Base-by-base conservation (phyloP, 2,329 filamentous ascomycete genomes). In the Fusarium sp. region DNA sequence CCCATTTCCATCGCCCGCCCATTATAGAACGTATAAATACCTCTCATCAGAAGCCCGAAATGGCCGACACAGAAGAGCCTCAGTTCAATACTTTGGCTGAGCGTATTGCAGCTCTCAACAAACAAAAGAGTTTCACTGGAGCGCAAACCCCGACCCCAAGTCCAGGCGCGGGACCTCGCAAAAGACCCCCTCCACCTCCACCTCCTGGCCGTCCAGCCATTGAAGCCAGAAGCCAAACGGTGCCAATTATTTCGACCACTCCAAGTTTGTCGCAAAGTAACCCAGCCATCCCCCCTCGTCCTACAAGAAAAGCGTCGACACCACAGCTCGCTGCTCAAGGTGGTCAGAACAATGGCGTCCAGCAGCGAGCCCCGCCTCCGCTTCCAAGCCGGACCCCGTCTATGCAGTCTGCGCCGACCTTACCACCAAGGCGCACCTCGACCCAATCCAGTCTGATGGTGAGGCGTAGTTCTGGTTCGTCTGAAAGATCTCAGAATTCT, bases 51-150 rank as follows among this genome's bases (percentile, higher is more conserved):
- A 45, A 47, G 13, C 27, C 27, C 67, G 44, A 50, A 60, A 90
- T 90, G 88, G 82, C 86, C 9, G 88, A 90, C 52, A 80, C 83
- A 44, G 86, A 89, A 71, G 88, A 90, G 73, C 87, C 87, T 39
- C 85, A 85, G 64, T 89, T 88, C 76, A 88, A 81, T 60, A 85
- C 84, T 9, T 82, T 90, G 25, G 83, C 86, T 6, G 87, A 89
- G 76, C 83, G 88, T 52, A 90, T 90, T 65, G 87, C 88, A 11
- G 88, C 88, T 30, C 82, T 90, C 66, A 90, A 90, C 70, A 79
- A 81, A 73, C 84, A 89, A 76, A 86, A 87, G 77, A 86, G 85
- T 79, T 87, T 90, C 79, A 79, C 79, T 78, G 79, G 79, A 53
- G 63, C 77, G 25, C 56, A 52, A 55, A 62, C 40, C 13, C 78